These are phyloP conservation scores for Saccharomycopsis javanensis DNA, from an alignment of 805 yeast species.

Conservation along the genomic window DNA sequence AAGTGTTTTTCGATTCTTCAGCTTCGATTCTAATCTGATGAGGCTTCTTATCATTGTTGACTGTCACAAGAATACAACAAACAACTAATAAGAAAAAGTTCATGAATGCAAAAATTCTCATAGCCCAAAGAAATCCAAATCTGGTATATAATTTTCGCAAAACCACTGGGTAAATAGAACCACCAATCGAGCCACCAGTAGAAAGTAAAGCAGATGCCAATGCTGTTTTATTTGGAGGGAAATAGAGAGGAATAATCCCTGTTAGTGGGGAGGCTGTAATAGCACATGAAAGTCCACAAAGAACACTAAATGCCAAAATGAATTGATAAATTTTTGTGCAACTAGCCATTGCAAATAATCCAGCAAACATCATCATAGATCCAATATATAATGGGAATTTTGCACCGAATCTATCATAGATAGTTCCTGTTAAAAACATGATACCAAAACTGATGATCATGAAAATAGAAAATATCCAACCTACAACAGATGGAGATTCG, in stretches of 20 bases:
- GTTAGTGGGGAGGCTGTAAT: constrained; percentile 47
- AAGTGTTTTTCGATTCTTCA: background rate
- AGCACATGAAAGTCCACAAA: constrained; percentile 50
- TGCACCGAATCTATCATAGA: constrained; percentile 47
- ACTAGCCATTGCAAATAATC: constrained; percentile 44
- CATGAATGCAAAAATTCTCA: constrained; percentile 41
- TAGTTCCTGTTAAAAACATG: constrained; percentile 45
- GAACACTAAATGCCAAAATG: constrained; percentile 43
- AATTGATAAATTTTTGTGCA: constrained; percentile 49
- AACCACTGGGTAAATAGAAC: constrained; percentile 44
- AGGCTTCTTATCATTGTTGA: constrained; percentile 26
- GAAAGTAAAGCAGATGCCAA: constrained; percentile 40
- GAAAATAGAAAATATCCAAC: constrained; percentile 59
- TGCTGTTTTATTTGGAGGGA: constrained; percentile 42
- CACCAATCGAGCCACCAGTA: constrained; percentile 47
- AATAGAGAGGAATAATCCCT: constrained; percentile 58
- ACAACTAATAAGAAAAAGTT: constrained; percentile 29
- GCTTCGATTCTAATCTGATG: background rate
- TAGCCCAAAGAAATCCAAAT: constrained; percentile 49
- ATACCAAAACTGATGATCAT: constrained; percentile 39
- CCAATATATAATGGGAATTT: constrained; percentile 34
- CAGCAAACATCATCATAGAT: constrained; percentile 33
- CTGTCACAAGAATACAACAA: constrained; percentile 30
- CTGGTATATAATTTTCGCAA: constrained; percentile 35
- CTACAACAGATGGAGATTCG: constrained; percentile 37